Conservation (phyloP, 805 yeast species). For the Ogataea henricii region DNA sequence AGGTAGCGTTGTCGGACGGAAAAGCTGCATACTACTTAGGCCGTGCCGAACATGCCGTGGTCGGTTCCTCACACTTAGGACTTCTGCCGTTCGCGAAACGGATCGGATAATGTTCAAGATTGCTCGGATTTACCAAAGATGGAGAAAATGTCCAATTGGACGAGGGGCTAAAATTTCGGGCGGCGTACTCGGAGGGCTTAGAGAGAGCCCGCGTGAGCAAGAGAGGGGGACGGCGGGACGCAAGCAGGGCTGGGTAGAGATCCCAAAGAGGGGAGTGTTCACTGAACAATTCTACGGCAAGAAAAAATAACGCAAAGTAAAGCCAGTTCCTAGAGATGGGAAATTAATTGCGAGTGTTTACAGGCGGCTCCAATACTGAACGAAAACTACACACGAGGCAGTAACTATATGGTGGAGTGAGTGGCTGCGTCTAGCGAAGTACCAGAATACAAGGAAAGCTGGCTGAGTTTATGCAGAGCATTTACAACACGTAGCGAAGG, state of each 20-base stretch:
- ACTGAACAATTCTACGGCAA: conserved; percentile 1
- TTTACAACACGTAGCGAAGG: too few relatives aligned
- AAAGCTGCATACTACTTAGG: not conserved
- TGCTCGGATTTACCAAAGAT: not conserved
- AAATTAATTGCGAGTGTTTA: not conserved
- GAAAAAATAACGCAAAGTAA: conserved; percentile 3
- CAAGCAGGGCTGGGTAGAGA: not conserved
- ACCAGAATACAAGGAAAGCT: not conserved
- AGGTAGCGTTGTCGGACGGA: not conserved
- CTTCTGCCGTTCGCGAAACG: not conserved
- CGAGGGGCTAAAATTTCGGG: not conserved
- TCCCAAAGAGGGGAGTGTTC: not conserved
- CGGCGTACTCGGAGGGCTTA: not conserved
- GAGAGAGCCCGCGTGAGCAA: not conserved
- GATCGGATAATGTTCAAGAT: not conserved
- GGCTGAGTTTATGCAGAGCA: not conserved
- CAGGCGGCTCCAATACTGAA: not conserved
- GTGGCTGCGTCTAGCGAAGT: not conserved
- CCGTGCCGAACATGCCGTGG: conserved; percentile 13
- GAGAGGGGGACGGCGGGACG: not conserved
- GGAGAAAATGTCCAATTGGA: conserved; percentile 3
- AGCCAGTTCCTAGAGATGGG: not conserved
- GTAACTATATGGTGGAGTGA: not conserved
- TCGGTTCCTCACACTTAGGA: not conserved
- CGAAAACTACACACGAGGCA: not conserved